A percentile compares a stretch with the other conserved stretches of the same genome.
phyloP scores from a whole-genome alignment of 768 basidiomycete genomes.

The Suillus lakei region DNA sequence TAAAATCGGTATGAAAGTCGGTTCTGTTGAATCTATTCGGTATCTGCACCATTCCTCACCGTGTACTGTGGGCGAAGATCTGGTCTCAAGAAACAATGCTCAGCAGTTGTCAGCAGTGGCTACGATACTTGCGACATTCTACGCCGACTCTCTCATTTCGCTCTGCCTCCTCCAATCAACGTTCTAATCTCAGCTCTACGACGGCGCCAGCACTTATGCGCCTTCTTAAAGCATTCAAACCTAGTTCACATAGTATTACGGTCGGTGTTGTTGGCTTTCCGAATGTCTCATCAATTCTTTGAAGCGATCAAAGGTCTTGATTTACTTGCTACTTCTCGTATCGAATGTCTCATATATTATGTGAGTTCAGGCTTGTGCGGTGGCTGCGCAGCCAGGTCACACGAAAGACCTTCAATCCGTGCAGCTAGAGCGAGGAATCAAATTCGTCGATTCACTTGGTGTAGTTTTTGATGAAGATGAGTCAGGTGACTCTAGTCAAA shows the following conservation, averaged over 20 bases:
- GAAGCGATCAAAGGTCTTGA: constrained; percentile 75
- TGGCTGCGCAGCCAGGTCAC: constrained; percentile 93
- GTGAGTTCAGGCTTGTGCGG: constrained; percentile 74
- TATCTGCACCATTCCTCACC: not conserved
- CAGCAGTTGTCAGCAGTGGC: constrained; percentile 90
- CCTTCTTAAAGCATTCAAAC: constrained; percentile 84
- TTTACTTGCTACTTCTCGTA: constrained; percentile 5
- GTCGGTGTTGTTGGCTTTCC: constrained; percentile 96
- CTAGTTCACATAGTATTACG: constrained; percentile 71
- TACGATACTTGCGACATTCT: constrained; percentile 87
- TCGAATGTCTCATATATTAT: not conserved
- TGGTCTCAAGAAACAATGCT: constrained; percentile 87
- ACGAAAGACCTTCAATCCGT: constrained; percentile 92
- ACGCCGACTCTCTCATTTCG: constrained; percentile 95
- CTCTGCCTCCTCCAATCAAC: constrained; percentile 74
- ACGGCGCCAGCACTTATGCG: constrained; percentile 80
- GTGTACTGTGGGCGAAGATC: constrained; percentile 53
- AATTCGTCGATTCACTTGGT: constrained; percentile 94
- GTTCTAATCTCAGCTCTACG: constrained; percentile 77
- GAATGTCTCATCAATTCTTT: constrained; percentile 96
- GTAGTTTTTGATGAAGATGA: constrained; percentile 93
- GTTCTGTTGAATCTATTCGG: constrained; percentile 36
- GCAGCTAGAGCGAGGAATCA: constrained; percentile 90
- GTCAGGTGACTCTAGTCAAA: constrained; percentile 44
- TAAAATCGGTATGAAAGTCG: constrained; percentile 74